A percentile compares a stretch with the other conserved stretches of the same genome.
Evolutionary conservation across 2,329 filamentous ascomycete genomes (phyloP).

Genomic region (Metarhizium sp.): DNA sequence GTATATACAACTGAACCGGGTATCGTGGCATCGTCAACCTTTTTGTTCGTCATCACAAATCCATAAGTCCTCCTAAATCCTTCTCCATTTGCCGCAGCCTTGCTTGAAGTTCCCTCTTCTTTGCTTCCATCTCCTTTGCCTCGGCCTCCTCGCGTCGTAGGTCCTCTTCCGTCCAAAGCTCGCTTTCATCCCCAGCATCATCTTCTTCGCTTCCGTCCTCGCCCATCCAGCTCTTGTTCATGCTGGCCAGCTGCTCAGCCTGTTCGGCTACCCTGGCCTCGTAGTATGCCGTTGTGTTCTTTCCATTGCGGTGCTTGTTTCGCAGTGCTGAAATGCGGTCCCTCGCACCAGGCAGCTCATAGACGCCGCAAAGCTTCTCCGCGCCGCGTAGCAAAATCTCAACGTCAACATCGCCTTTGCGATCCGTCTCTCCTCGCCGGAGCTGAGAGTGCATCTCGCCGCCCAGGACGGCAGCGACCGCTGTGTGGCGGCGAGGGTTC

Average conservation of each 20-base stretch:
- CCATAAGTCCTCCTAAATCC: conserved; percentile 43
- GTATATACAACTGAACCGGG: neutral
- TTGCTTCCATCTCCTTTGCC: conserved; percentile 44
- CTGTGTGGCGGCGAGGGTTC: conserved; percentile 62
- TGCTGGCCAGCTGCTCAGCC: conserved; percentile 58
- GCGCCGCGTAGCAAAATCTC: conserved; percentile 77
- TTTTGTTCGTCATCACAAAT: conserved; percentile 32
- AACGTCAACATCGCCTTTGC: conserved; percentile 68
- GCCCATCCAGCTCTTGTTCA: conserved; percentile 56
- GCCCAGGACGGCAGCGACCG: conserved; percentile 82
- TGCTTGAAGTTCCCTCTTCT: conserved; percentile 46
- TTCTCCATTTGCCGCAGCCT: conserved; percentile 44
- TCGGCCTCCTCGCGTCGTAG: conserved; percentile 60
- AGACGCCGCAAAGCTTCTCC: conserved; percentile 83
- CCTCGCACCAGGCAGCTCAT: conserved; percentile 68
- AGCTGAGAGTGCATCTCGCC: conserved; percentile 80
- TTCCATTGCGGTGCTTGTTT: conserved; percentile 60
- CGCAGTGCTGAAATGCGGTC: conserved; percentile 69
- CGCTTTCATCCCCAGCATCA: conserved; percentile 37
- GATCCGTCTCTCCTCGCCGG: conserved; percentile 40
- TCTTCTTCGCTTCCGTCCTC: conserved; percentile 43
- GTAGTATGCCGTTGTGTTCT: conserved; percentile 68
- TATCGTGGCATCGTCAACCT: conserved; percentile 3
- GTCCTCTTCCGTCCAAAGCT: conserved; percentile 57
- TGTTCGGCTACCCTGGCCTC: conserved; percentile 74